These are phyloP conservation scores for Brassica balearica DNA, from an alignment of 441 rosid genomes.

Conservation along the genomic window DNA sequence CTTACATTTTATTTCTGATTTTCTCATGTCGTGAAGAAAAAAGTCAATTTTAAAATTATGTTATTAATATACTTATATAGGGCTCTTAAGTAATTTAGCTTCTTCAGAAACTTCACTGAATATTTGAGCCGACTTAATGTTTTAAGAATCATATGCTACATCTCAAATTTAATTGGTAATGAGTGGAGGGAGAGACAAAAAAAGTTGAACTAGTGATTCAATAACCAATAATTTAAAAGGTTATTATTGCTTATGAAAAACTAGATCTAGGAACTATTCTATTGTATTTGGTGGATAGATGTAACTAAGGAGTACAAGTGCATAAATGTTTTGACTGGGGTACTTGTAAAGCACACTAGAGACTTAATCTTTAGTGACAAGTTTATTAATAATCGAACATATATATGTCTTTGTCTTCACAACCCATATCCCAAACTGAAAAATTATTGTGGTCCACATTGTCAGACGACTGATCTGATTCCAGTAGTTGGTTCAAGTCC, in stretches of 20 bases:
- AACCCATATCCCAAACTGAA: constrained; percentile 40
- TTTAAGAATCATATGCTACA: neutral
- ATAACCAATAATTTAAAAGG: neutral
- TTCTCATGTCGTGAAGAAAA: neutral
- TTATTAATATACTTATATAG: neutral
- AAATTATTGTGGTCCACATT: constrained; percentile 18
- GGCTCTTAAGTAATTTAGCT: neutral
- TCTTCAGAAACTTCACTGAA: neutral
- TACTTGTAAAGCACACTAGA: constrained; percentile 4
- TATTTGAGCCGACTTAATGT: neutral
- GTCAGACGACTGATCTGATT: constrained; percentile 7
- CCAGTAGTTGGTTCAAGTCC: constrained; percentile 18
- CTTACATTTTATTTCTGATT: neutral
- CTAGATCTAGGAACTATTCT: neutral
- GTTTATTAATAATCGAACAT: constrained; percentile 10
- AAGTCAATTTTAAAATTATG: neutral
- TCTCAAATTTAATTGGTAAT: neutral
- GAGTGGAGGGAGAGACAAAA: neutral
- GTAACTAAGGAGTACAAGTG: neutral
- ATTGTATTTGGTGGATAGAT: neutral
- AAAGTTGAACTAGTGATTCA: neutral
- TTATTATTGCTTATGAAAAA: neutral
- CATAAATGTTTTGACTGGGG: constrained; percentile 22
- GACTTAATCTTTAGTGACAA: neutral
- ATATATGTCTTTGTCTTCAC: constrained; percentile 25